A percentile compares a stretch with the other conserved stretches of the same genome.
Conservation (phyloP, 495 filamentous ascomycete species). For the Aspergillus affinis region DNA sequence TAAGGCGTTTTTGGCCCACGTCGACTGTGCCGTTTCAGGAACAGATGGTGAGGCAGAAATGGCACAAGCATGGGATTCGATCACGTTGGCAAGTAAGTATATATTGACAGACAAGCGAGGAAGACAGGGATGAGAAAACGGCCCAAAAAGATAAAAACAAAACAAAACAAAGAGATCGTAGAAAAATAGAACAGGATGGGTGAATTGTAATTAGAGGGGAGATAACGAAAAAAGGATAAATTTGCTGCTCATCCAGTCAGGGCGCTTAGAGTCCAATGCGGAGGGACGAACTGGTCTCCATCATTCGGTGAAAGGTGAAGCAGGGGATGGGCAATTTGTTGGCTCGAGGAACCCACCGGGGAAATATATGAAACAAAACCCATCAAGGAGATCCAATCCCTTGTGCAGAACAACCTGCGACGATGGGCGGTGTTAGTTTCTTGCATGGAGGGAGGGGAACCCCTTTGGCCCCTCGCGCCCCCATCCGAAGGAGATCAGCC, state of each 20-base stretch:
- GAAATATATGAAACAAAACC: constrained; percentile 18
- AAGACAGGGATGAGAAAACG: not conserved
- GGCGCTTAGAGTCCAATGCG: constrained; percentile 5
- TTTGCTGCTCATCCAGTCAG: constrained; percentile 3
- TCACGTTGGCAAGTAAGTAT: not conserved
- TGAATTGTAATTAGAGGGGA: not conserved
- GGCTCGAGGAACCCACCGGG: constrained; percentile 11
- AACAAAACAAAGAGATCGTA: constrained; percentile 2
- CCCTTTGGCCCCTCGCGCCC: constrained; percentile 3
- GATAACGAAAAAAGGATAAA: constrained; percentile 1
- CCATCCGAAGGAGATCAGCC: not conserved
- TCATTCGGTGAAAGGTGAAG: constrained; percentile 5
- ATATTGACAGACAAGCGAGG: not conserved
- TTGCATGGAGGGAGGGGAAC: constrained; percentile 5
- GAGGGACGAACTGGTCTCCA: not conserved
- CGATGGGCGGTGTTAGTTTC: constrained; percentile 4
- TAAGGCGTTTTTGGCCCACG: constrained; percentile 9
- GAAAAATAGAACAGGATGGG: not conserved
- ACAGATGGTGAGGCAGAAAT: constrained; percentile 19
- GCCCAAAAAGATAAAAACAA: constrained; percentile 1
- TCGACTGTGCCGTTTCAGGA: constrained; percentile 17
- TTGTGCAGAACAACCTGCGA: constrained; percentile 5
- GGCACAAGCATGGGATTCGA: not conserved
- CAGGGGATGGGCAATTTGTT: constrained; percentile 12
- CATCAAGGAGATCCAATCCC: constrained; percentile 14